phyloP scores from a whole-genome alignment of 306 rosid genomes.

The Quercus glauca region DNA sequence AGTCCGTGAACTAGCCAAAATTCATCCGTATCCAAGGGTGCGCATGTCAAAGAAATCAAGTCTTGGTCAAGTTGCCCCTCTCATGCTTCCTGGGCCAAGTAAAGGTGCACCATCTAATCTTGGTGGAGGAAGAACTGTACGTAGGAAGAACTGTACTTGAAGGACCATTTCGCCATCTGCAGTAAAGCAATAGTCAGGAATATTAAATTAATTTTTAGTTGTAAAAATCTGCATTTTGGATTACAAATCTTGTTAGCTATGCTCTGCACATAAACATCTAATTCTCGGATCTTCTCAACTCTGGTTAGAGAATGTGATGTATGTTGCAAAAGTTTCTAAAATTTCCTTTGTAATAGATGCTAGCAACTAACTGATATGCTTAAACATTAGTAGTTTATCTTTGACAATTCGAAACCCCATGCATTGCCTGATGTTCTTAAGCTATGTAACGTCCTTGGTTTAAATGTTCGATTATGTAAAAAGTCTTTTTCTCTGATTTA shows the following conservation, averaged over 20 bases:
- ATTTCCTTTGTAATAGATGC: constrained; percentile 30
- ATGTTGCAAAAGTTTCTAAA: constrained; percentile 27
- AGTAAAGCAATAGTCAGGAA: constrained; percentile 36
- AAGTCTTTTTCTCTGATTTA: too few species aligned
- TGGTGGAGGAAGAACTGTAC: constrained; percentile 49
- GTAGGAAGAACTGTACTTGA: constrained; percentile 43
- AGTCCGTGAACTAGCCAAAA: constrained; percentile 75
- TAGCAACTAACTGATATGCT: constrained; percentile 17
- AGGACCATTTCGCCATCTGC: constrained; percentile 23
- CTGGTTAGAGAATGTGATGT: constrained; percentile 19
- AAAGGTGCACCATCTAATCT: constrained; percentile 27
- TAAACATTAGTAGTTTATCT: constrained; percentile 6
- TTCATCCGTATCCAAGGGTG: constrained; percentile 83
- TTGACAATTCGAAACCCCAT: not conserved
- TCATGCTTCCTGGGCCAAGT: constrained; percentile 28
- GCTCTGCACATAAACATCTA: constrained; percentile 23
- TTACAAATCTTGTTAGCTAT: constrained; percentile 14
- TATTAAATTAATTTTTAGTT: constrained; percentile 42
- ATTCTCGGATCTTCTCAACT: constrained; percentile 4
- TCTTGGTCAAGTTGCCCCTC: constrained; percentile 29
- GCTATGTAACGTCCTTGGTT: too few species aligned
- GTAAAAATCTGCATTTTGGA: constrained; percentile 25
- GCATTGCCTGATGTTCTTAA: too few species aligned
- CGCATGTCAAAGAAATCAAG: constrained; percentile 47
- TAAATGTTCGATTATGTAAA: too few species aligned